Percentiles rank a stretch among this genome's conserved stretches.
These are phyloP conservation scores for Pseudogymnoascus sp. DNA, from an alignment of 2,329 filamentous ascomycete genomes.

Conservation along the genomic window DNA sequence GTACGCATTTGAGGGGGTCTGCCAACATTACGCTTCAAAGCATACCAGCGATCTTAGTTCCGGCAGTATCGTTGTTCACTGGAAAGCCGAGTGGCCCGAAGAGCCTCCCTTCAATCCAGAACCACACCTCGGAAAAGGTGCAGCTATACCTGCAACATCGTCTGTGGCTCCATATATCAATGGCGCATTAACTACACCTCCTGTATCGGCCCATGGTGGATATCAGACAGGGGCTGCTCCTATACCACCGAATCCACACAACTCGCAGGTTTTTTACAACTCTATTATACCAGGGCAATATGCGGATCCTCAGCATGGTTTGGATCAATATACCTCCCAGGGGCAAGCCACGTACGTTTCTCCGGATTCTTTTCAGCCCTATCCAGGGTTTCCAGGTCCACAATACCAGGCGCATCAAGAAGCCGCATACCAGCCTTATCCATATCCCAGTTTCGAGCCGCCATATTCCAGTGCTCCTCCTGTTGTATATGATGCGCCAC, in stretches of 20 bases:
- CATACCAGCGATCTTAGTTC: slow-evolving; percentile 62
- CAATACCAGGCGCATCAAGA: neutral
- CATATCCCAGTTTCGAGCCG: neutral
- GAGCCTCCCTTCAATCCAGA: slow-evolving; percentile 62
- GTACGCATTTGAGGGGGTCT: slow-evolving; percentile 68
- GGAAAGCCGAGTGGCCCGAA: slow-evolving; percentile 74
- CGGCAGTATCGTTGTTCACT: slow-evolving; percentile 66
- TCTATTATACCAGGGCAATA: neutral
- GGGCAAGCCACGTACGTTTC: neutral
- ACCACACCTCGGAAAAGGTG: slow-evolving; percentile 35
- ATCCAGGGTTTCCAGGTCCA: neutral
- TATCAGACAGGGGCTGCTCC: slow-evolving; percentile 24
- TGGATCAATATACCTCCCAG: neutral
- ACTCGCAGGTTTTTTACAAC: slow-evolving; percentile 18
- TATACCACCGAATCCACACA: slow-evolving; percentile 15
- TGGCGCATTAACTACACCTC: slow-evolving; percentile 26
- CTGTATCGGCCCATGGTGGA: slow-evolving; percentile 24
- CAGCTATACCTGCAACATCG: slow-evolving; percentile 28
- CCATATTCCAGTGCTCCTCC: neutral
- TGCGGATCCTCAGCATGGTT: neutral
- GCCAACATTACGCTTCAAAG: slow-evolving; percentile 78
- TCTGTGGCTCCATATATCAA: slow-evolving; percentile 28
- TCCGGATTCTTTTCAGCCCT: neutral
- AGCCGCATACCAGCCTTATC: neutral
- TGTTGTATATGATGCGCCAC: neutral